Conservation (phyloP, 163 green algal genomes). For the Trebouxia gelatinosa region DNA sequence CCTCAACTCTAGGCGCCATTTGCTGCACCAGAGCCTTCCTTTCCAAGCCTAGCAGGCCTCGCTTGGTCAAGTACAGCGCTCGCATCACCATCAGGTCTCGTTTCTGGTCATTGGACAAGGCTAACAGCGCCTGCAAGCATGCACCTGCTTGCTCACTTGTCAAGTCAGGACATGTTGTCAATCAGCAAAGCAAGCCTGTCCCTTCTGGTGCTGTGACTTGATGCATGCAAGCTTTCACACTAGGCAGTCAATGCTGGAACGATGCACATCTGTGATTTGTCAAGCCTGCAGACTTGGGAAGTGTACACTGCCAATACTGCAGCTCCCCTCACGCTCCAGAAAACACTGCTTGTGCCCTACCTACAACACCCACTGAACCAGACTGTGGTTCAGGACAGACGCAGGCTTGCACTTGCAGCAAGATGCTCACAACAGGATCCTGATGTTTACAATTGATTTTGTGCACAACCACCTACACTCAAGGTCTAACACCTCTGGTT, state of each 20-base stretch:
- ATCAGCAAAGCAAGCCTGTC: neutral
- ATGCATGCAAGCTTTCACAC: neutral
- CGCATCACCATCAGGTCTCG: slow-evolving; percentile 13
- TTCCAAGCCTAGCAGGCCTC: slow-evolving; percentile 3
- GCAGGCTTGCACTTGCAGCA: no score
- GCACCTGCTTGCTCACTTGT: neutral
- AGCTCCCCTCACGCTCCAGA: no score
- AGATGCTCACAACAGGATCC: neutral
- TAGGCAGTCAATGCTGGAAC: neutral
- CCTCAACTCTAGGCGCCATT: neutral
- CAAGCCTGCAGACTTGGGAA: no score
- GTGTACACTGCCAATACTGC: no score
- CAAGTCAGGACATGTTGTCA: neutral
- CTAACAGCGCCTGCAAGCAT: neutral
- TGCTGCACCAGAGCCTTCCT: slow-evolving; percentile 6
- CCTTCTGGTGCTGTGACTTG: no score
- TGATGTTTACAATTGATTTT: neutral
- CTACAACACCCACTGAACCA: no score
- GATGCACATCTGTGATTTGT: neutral
- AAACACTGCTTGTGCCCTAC: no score
- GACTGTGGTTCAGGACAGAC: no score
- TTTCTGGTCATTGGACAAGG: neutral
- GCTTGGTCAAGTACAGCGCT: slow-evolving; percentile 12
- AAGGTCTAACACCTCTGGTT: neutral
- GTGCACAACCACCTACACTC: neutral